Conservation (phyloP, 768 basidiomycete genomes). For the Boletus pseudo-olivaceus region DNA sequence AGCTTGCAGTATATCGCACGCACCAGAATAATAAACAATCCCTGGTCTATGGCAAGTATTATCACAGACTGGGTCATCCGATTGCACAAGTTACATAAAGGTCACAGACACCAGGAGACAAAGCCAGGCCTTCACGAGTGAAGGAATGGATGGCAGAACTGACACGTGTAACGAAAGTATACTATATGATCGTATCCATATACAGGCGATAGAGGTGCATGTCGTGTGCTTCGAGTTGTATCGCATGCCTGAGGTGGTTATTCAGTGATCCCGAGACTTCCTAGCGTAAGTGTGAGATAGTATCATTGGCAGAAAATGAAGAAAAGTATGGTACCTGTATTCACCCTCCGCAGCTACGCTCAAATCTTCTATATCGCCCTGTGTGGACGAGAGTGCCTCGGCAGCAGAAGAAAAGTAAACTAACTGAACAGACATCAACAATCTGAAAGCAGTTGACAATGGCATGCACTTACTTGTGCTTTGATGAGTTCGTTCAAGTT, state of each 20-base stretch:
- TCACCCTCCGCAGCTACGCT: conserved; percentile 92
- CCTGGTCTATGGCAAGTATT: background rate
- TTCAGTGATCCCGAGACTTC: conserved; percentile 88
- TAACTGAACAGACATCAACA: conserved; percentile 42
- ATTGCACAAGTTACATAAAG: conserved; percentile 8
- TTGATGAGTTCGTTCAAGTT: conserved; percentile 90
- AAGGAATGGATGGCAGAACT: conserved; percentile 2
- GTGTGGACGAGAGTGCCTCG: conserved; percentile 74
- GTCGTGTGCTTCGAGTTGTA: background rate
- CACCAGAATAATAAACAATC: background rate
- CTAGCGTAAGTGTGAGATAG: conserved; percentile 34
- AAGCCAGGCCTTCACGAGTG: background rate
- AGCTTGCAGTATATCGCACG: background rate
- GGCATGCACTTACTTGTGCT: conserved; percentile 57
- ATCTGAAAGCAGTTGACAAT: background rate
- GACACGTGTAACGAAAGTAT: conserved; percentile 4
- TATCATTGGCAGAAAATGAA: background rate
- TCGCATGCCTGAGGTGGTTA: background rate
- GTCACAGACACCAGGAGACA: conserved; percentile 6
- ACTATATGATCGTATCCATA: conserved; percentile 14
- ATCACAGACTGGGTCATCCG: background rate
- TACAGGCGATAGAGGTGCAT: conserved; percentile 5
- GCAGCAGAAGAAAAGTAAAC: conserved; percentile 72
- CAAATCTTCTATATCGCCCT: conserved; percentile 92
- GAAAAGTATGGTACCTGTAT: conserved; percentile 59